Conservation (phyloP, 495 filamentous ascomycete genomes). For the Penicillium flavigenum region DNA sequence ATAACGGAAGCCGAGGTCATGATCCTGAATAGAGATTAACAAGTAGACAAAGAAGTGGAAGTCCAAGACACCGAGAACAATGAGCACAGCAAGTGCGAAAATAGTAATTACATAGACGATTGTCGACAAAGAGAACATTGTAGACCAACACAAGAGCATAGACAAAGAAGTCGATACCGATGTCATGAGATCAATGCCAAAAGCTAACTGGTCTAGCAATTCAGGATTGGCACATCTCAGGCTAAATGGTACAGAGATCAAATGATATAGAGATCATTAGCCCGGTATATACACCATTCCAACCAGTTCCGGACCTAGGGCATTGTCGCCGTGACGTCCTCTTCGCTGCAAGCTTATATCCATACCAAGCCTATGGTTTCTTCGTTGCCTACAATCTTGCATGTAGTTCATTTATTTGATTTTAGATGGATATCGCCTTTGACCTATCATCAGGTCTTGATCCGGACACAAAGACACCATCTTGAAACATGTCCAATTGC, state of each 20-base stretch:
- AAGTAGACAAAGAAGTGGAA: not conserved
- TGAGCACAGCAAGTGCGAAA: not conserved
- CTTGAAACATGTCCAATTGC: not conserved
- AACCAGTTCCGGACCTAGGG: constrained; percentile 42
- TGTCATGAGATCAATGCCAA: not conserved
- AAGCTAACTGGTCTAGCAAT: not conserved
- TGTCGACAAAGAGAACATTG: not conserved
- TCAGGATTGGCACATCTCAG: constrained; percentile 14
- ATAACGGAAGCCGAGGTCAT: not conserved
- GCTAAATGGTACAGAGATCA: constrained; percentile 33
- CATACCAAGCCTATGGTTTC: constrained; percentile 34
- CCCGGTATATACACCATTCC: constrained; percentile 36
- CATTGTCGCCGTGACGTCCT: constrained; percentile 36
- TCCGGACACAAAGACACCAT: constrained; percentile 25
- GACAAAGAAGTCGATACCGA: not conserved
- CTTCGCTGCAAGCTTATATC: constrained; percentile 31
- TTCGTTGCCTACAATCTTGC: constrained; percentile 34
- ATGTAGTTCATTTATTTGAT: constrained; percentile 42
- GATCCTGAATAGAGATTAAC: not conserved
- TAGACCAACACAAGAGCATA: not conserved
- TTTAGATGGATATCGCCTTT: constrained; percentile 34
- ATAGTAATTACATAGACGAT: not conserved
- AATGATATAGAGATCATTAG: constrained; percentile 25
- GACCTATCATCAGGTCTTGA: constrained; percentile 42
- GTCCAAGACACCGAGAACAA: not conserved